Evolutionary conservation across 805 yeast species (phyloP), one percentile per base, ranked within the genome.

Genomic region (Starmerella potacharoeniae): DNA sequence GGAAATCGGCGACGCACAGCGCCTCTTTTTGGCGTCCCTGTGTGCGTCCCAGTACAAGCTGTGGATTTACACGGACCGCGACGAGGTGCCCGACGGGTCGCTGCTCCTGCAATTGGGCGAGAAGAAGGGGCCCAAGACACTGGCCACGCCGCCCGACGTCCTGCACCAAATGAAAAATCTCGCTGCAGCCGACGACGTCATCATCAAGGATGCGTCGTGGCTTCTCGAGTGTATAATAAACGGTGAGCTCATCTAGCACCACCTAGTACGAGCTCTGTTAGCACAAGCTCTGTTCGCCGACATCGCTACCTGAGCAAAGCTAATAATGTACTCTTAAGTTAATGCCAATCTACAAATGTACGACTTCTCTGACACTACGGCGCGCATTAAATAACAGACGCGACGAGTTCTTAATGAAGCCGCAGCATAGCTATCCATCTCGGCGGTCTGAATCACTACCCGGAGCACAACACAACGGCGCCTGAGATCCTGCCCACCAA

Each of bases 291-390:
- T 22, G 22, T n/a, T n/a, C n/a, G n/a, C n/a, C n/a, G n/a, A n/a
- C 22, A 22, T 3, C 22, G 22, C 22, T 22, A 22, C 14, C 17
- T 13, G 17, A 22, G 7, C 13, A 3, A n/a, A 16, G 28, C 9
- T 30, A 37, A 11, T 31, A 6, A 29, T 16, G 6, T 29, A n/a
- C 16, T 8, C 43, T 16, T 39, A n/a, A 28, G 7, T 8, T n/a
- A n/a, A 5, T 10, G 39, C 14, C n/a, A 28, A 28, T 28, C 16
- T 40, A 40, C 22, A 22, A 22, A 60, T 66, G 68, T 66, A 22
- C 55, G 69, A 55, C 66, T 62, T 58, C 64, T 66, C 69, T 66
- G 69, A 66, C 69, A 65, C 69, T 62, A 50, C 64, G 57, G 49
- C 55, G 52, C 55, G 58, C 65, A 59, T 57, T 37, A 14, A 42